These are phyloP conservation scores for Lachnellula willkommii DNA, from an alignment of 2,329 filamentous ascomycete species.

Conservation along the genomic window DNA sequence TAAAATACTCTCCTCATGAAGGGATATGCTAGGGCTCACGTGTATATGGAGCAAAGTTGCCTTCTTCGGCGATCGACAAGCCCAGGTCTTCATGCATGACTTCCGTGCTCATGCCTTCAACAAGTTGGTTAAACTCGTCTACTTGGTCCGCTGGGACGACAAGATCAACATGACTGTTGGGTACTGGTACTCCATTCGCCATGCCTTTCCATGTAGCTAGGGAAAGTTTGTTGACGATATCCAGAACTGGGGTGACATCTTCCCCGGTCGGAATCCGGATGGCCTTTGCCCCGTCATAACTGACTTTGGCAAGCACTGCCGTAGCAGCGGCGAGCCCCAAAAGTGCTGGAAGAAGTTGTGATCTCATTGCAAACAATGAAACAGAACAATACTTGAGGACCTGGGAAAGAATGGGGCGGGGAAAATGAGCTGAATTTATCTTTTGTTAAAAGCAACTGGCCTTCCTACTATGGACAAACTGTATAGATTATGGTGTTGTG, in stretches of 20 bases:
- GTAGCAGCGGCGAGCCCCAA: not conserved
- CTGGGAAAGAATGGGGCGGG: not conserved
- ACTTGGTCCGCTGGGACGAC: conserved; percentile 37
- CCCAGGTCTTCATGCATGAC: conserved; percentile 41
- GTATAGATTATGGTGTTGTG: not conserved
- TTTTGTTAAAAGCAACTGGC: not conserved
- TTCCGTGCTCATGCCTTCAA: conserved; percentile 29
- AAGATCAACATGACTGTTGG: conserved; percentile 36
- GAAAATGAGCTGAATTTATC: not conserved
- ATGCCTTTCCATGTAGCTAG: conserved; percentile 36
- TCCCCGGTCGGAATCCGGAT: conserved; percentile 34
- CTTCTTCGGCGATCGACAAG: conserved; percentile 37
- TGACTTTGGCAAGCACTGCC: conserved; percentile 23
- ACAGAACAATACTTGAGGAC: not conserved
- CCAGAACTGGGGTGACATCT: conserved; percentile 31
- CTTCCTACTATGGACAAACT: conserved; percentile 1
- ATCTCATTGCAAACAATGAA: conserved; percentile 4
- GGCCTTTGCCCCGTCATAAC: conserved; percentile 39
- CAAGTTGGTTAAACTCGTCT: conserved; percentile 35
- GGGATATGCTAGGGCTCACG: not conserved
- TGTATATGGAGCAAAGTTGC: conserved; percentile 12
- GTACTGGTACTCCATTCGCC: conserved; percentile 14
- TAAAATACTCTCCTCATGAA: not conserved
- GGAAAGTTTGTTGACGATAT: conserved; percentile 32
- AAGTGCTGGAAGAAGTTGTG: not conserved